phyloP scores from a whole-genome alignment of 306 rosid species.

The Senna siamea region DNA sequence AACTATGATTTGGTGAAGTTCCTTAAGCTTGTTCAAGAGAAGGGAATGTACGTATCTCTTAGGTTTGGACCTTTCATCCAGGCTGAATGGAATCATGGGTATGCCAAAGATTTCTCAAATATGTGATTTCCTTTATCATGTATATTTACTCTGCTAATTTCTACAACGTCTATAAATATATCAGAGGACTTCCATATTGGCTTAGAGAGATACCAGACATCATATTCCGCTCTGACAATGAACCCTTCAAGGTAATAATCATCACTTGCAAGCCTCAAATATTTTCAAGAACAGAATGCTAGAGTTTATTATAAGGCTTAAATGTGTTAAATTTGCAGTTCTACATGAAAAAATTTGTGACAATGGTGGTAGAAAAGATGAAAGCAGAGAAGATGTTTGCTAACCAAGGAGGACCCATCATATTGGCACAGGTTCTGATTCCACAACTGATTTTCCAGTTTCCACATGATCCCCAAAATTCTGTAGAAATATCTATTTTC shows the following conservation, averaged over 20 bases:
- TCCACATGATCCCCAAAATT: constrained; percentile 3
- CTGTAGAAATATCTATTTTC: neutral
- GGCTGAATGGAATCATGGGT: constrained; percentile 99
- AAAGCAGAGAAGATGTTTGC: constrained; percentile 64
- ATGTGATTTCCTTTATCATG: neutral
- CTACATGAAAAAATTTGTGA: constrained; percentile 62
- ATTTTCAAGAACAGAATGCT: constrained; percentile 1
- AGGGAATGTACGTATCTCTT: constrained; percentile 73
- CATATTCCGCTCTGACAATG: constrained; percentile 75
- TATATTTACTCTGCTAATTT: neutral
- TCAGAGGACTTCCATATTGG: constrained; percentile 97
- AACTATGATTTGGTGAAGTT: constrained; percentile 70
- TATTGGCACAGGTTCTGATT: constrained; percentile 76
- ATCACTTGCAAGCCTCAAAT: neutral
- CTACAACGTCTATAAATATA: constrained; percentile 28
- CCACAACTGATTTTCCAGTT: constrained; percentile 22
- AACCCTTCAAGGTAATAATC: constrained; percentile 69
- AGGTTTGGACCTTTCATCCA: constrained; percentile 97
- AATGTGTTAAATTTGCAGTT: constrained; percentile 49
- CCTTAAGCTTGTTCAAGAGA: constrained; percentile 52
- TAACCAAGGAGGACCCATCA: constrained; percentile 92
- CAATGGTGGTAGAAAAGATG: constrained; percentile 53
- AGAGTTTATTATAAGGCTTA: neutral
- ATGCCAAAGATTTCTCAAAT: constrained; percentile 25
- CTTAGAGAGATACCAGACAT: constrained; percentile 80